A percentile compares a stretch with the other conserved stretches of the same genome.
Conservation (phyloP, 2,329 filamentous ascomycete genomes). For the Trichoderma endophyticum region DNA sequence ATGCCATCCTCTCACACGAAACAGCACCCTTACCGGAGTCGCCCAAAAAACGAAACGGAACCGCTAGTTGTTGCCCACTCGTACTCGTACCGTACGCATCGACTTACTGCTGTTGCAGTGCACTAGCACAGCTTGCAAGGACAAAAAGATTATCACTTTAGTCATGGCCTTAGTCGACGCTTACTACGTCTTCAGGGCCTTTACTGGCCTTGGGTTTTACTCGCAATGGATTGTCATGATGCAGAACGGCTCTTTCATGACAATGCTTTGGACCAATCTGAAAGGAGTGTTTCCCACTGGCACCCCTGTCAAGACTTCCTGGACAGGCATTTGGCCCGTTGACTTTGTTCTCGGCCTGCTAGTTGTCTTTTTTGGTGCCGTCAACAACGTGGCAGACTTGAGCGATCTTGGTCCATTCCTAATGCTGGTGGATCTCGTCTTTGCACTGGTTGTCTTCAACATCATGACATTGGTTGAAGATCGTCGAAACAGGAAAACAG, state of each 20-base stretch:
- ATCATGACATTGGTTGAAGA: conserved; percentile 16
- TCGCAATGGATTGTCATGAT: conserved; percentile 10
- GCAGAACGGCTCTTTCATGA: neutral
- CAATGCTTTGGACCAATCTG: neutral
- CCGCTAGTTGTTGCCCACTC: neutral
- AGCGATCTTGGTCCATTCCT: conserved; percentile 11
- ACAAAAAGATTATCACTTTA: neutral
- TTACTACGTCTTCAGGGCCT: neutral
- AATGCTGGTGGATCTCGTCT: conserved; percentile 5
- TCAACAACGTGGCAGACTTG: conserved; percentile 8
- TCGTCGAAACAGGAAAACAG: neutral
- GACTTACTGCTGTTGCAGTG: neutral
- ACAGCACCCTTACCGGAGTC: neutral
- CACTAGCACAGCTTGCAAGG: neutral
- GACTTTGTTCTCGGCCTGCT: conserved; percentile 7
- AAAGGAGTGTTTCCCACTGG: neutral
- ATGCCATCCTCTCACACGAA: neutral
- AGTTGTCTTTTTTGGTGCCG: conserved; percentile 4
- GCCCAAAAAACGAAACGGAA: neutral
- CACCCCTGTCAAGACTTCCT: conserved; percentile 6
- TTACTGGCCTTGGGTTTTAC: neutral
- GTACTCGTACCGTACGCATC: neutral
- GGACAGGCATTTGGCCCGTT: conserved; percentile 5
- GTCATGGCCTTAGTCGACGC: neutral
- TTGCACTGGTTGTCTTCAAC: conserved; percentile 14